Evolutionary conservation across 1,284 basidiomycete species (phyloP), one percentile per base, ranked within the genome.

Genomic region (Puccinia polysora): DNA sequence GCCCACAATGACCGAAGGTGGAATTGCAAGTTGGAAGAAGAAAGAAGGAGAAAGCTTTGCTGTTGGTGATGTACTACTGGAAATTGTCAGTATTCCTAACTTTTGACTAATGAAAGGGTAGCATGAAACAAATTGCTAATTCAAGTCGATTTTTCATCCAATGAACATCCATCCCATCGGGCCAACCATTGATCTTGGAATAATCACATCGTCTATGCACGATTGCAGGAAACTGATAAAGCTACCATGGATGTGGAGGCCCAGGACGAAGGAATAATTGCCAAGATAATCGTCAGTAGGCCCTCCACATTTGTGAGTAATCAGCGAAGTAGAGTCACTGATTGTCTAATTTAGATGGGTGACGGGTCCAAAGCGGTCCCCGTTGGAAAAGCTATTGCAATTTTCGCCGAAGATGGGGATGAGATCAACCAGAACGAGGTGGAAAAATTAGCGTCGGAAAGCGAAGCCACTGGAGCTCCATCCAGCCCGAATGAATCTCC

Each of bases 241-340:
- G 95, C 95, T 18, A 95, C 92, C 50, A 98, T 98, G 82, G 95
- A 98, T 81, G 95, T 98, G 30, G 95, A 98, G 82, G 92, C 95
- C 15, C 92, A 93, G 82, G 95, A 98, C 62, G 94, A 97, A 77
- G 95, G 95, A 79, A 82, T 97, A 74, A 83, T 98, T 74, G 94
- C 89, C 68, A 97, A 97, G 85, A 96, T 97, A 75, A 74, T 97
- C 75, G 91, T 92, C 76, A 74, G 86, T 81, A 20, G 10, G 8
- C 4, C 23, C 12, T 18, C 5, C 7, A 4, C n/a, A 6, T 5
- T 15, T 38, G 10, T 10, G 15, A 40, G n/a, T 28, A n/a, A 4
- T 7, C 50, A 12, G 12, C 7, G 12, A 32, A 28, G n/a, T 7
- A 43, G 23, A 47, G 36, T 20, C n/a, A 20, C 59, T 40, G n/a